These are phyloP conservation scores for Petunia hybrid DNA, from an alignment of 305 asterid species.

Conservation along the genomic window DNA sequence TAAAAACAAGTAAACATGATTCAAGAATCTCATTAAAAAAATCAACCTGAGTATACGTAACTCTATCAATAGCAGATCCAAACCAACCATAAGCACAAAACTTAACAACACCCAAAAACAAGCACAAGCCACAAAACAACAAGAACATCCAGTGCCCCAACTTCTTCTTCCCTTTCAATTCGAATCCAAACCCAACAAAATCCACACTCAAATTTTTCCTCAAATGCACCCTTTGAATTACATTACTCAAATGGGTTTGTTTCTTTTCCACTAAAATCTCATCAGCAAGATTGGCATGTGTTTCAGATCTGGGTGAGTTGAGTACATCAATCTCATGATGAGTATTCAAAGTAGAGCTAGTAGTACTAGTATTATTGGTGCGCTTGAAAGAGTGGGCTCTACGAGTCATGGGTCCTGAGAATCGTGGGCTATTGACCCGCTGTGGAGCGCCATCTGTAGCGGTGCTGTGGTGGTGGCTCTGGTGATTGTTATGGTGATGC, in stretches of 20 bases:
- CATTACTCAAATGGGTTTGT: constrained; percentile 66
- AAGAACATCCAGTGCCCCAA: constrained; percentile 88
- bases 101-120: constrained; percentile 80
- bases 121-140: constrained; percentile 75
- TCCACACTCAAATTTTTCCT: constrained; percentile 74
- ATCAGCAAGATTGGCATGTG: constrained; percentile 40
- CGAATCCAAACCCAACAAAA: constrained; percentile 69
- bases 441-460: constrained; percentile 68
- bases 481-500: constrained; percentile 72
- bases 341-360: constrained; percentile 35
- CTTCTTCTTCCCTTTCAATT: constrained; percentile 70
- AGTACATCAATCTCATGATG: constrained; percentile 84
- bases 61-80: constrained; percentile 84
- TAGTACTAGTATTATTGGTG: constrained; percentile 45
- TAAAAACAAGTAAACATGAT: neutral
- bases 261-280: constrained; percentile 54
- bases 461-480: constrained; percentile 58
- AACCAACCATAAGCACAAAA: constrained; percentile 94
- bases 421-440: constrained; percentile 90
- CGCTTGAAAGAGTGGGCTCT: constrained; percentile 86
- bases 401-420: constrained; percentile 94
- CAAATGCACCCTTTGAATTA: constrained; percentile 75
- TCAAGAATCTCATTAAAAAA: constrained; percentile 4
- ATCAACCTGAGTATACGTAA: constrained; percentile 67
- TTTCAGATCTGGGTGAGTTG: constrained; percentile 91